Evolutionary conservation across 129 eudicot species (phyloP).

Genomic region (Heracleum sosnowskyi): DNA sequence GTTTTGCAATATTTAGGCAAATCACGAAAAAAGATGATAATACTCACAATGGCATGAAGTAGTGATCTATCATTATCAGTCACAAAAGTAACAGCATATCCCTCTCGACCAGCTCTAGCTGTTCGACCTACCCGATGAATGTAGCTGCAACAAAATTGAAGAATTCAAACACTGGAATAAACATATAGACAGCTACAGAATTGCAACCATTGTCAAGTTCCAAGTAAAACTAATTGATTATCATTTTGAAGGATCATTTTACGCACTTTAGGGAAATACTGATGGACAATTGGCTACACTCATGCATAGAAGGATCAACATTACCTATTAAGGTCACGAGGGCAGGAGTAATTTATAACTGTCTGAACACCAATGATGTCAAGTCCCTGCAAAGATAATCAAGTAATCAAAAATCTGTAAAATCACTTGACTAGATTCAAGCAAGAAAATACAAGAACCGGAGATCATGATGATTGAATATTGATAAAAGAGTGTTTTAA

Average conservation of each 20-base stretch:
- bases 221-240: background rate
- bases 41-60: slow-evolving; percentile 74
- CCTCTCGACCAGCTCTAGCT: slow-evolving; percentile 96
- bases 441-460: background rate
- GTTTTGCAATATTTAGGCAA: background rate
- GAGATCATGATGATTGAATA: background rate
- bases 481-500: background rate
- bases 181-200: background rate
- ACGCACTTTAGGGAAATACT: background rate
- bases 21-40: background rate
- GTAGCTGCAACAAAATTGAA: slow-evolving; percentile 33
- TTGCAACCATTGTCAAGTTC: background rate
- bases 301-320: background rate
- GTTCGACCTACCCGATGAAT: slow-evolving; percentile 99
- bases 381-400: slow-evolving; percentile 52
- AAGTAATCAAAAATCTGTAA: background rate
- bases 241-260: background rate
- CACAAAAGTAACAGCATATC: slow-evolving; percentile 93
- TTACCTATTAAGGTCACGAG: slow-evolving; percentile 82
- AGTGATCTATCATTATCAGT: slow-evolving; percentile 89
- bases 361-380: slow-evolving; percentile 87
- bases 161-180: background rate
- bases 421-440: background rate
- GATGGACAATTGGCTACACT: background rate
- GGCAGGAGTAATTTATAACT: slow-evolving; percentile 86